A percentile compares a stretch with the other conserved stretches of the same genome.
Conservation (phyloP, 495 filamentous ascomycete species). For the Lepidopterella palustris region DNA sequence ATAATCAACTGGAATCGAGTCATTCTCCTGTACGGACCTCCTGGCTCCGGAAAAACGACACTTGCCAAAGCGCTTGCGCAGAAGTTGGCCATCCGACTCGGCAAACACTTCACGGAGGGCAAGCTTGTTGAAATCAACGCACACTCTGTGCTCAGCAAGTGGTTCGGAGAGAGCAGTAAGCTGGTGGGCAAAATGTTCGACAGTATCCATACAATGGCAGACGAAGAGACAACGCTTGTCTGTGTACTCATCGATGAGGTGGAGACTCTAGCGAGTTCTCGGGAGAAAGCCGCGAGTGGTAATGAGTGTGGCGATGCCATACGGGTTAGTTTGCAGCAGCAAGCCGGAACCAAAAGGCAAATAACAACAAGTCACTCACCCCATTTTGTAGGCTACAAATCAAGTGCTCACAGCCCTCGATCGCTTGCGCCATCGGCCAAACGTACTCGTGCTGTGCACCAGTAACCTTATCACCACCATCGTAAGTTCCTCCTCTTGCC, state of each 20-base stretch:
- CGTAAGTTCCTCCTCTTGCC: conserved; percentile 22
- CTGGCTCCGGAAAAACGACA: conserved; percentile 50
- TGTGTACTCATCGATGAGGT: conserved; percentile 52
- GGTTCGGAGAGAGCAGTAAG: conserved; percentile 52
- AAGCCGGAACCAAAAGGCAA: too few species aligned
- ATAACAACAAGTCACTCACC: neutral
- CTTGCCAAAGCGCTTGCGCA: conserved; percentile 46
- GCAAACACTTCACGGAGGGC: conserved; percentile 38
- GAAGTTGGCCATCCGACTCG: conserved; percentile 51
- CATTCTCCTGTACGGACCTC: conserved; percentile 50
- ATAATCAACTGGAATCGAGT: conserved; percentile 33
- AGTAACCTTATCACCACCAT: conserved; percentile 44
- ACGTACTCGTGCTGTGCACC: conserved; percentile 48
- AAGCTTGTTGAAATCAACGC: conserved; percentile 49
- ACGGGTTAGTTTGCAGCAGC: conserved; percentile 39
- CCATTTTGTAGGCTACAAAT: conserved; percentile 38
- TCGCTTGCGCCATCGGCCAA: conserved; percentile 33
- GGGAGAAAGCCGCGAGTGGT: conserved; percentile 38
- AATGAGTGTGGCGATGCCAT: conserved; percentile 47
- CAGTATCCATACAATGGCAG: conserved; percentile 40
- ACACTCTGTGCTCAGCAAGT: conserved; percentile 48
- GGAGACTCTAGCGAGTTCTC: conserved; percentile 46
- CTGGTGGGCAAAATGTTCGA: conserved; percentile 46
- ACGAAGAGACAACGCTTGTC: conserved; percentile 43
- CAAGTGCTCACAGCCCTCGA: conserved; percentile 39